These are phyloP conservation scores for Agrostemma githago DNA, from an alignment of 148 eudicot species.

Conservation along the genomic window DNA sequence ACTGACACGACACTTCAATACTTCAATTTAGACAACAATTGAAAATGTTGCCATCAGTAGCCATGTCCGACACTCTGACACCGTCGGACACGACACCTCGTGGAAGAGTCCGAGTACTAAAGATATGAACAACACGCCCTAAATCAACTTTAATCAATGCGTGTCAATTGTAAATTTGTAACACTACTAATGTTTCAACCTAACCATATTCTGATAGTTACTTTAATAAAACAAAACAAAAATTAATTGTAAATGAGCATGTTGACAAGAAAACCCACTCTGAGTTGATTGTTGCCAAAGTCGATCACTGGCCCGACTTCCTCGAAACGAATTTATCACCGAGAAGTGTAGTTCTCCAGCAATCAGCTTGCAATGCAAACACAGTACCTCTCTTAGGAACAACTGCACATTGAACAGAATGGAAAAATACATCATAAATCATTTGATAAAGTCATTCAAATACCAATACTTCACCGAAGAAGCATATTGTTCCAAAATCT, in stretches of 20 bases:
- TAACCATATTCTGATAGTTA: too few relatives aligned
- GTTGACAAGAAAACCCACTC: background rate
- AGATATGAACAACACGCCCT: too few relatives aligned
- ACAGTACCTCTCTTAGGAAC: constrained; percentile 67
- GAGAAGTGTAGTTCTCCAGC: constrained; percentile 73
- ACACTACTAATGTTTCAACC: too few relatives aligned
- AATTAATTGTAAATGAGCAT: background rate
- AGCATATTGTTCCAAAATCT: background rate
- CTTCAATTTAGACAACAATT: too few relatives aligned
- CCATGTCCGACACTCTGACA: too few relatives aligned
- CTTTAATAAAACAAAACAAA: too few relatives aligned
- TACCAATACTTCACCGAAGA: background rate
- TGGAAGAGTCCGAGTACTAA: too few relatives aligned
- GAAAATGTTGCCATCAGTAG: too few relatives aligned
- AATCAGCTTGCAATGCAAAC: constrained; percentile 64
- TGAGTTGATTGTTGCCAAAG: background rate
- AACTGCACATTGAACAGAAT: constrained; percentile 40
- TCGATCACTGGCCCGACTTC: constrained; percentile 32
- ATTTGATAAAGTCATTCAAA: background rate
- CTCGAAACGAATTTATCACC: constrained; percentile 60
- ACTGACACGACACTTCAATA: too few relatives aligned
- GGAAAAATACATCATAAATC: background rate
- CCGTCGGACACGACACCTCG: too few relatives aligned
- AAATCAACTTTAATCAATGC: too few relatives aligned
- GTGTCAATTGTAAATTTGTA: too few relatives aligned